Evolutionary conservation across 306 rosid species (phyloP).

Genomic region (Ammopiptanthus mongolicus): DNA sequence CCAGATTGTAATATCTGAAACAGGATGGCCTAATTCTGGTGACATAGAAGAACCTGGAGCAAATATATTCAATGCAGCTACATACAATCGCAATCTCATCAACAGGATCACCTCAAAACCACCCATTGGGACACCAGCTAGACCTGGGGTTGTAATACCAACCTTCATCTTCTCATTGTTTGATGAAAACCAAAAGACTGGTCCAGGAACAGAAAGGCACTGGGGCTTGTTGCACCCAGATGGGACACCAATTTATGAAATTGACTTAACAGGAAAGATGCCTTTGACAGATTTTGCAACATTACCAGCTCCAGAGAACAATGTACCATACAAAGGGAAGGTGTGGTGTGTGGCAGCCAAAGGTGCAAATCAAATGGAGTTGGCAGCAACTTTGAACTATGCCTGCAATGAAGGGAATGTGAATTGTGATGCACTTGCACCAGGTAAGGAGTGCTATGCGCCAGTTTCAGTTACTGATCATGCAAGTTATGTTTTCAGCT

Average conservation of each 20-base stretch:
- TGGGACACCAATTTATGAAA: conserved; percentile 52
- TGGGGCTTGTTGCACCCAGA: conserved; percentile 63
- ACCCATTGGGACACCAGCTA: conserved; percentile 59
- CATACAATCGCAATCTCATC: conserved; percentile 59
- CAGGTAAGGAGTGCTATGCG: conserved; percentile 39
- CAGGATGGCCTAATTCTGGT: conserved; percentile 77
- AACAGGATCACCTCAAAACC: conserved; percentile 46
- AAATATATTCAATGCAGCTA: conserved; percentile 54
- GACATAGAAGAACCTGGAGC: conserved; percentile 51
- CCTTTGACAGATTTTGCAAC: conserved; percentile 14
- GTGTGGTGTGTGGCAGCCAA: conserved; percentile 44
- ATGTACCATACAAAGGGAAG: conserved; percentile 31
- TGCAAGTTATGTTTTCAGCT: conserved; percentile 52
- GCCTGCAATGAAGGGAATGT: conserved; percentile 32
- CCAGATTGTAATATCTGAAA: conserved; percentile 53
- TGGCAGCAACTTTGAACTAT: conserved; percentile 16
- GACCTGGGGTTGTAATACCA: conserved; percentile 55
- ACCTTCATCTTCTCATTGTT: conserved; percentile 68
- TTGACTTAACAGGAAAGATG: conserved; percentile 51
- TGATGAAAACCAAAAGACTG: conserved; percentile 64
- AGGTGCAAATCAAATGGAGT: conserved; percentile 26
- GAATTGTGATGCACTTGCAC: conserved; percentile 39
- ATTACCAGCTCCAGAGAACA: conserved; percentile 25
- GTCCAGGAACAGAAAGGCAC: conserved; percentile 63
- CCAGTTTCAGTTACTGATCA: conserved; percentile 33